Percentiles rank a stretch among this genome's conserved stretches.
These are phyloP conservation scores for Wickerhamiella bombiphila DNA, from an alignment of 805 yeast species.

Conservation along the genomic window DNA sequence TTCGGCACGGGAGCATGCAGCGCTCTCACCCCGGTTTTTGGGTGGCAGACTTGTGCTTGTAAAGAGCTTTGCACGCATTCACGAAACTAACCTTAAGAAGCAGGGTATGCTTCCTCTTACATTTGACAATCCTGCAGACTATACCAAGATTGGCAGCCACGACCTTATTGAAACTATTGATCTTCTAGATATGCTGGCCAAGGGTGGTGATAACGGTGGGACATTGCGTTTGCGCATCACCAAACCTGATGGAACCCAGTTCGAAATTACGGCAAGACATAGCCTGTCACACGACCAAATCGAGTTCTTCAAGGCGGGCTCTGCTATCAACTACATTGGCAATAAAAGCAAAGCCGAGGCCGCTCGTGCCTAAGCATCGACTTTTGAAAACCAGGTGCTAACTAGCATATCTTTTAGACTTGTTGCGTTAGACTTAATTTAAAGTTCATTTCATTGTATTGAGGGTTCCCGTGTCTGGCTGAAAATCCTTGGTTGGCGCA, in stretches of 20 bases:
- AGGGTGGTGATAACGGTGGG: slow-evolving; percentile 84
- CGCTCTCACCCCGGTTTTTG: slow-evolving; percentile 83
- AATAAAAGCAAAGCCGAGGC: slow-evolving; percentile 20
- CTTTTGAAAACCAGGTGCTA: too few species aligned
- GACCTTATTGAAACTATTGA: slow-evolving; percentile 67
- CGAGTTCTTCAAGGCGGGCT: slow-evolving; percentile 92
- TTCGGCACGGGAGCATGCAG: slow-evolving; percentile 98
- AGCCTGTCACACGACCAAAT: slow-evolving; percentile 96
- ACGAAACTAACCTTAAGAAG: slow-evolving; percentile 93
- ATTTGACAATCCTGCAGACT: slow-evolving; percentile 79
- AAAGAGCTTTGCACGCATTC: slow-evolving; percentile 95
- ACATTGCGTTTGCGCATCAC: slow-evolving; percentile 54
- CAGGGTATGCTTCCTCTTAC: slow-evolving; percentile 96
- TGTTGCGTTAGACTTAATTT: too few species aligned
- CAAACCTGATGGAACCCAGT: slow-evolving; percentile 49
- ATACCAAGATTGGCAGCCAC: slow-evolving; percentile 63
- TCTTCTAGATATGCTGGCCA: slow-evolving; percentile 58
- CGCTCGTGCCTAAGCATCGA: background rate
- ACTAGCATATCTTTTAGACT: too few species aligned
- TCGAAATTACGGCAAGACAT: slow-evolving; percentile 67
- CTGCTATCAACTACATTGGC: slow-evolving; percentile 89
- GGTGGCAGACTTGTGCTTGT: slow-evolving; percentile 83
- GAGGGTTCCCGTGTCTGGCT: too few species aligned
- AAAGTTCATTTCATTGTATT: too few species aligned
- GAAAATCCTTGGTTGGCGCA: too few species aligned